A percentile compares a stretch with the other conserved stretches of the same genome.
These are phyloP conservation scores for Calonectria hawksworthii DNA, from an alignment of 2,329 filamentous ascomycete species.

Conservation along the genomic window DNA sequence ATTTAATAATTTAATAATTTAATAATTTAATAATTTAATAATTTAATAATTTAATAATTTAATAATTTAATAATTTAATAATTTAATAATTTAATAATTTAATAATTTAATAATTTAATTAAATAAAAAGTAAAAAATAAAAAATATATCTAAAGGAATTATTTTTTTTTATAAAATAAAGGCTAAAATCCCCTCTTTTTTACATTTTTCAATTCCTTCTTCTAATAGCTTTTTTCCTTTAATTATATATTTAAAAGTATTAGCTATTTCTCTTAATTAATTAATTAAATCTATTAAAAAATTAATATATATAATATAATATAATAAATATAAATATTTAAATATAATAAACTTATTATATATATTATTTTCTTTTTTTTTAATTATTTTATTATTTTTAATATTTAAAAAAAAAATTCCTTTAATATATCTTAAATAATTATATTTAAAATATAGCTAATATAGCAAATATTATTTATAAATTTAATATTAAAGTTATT, in stretches of 20 bases:
- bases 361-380: too few relatives aligned
- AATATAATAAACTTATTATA: too few relatives aligned
- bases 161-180: background rate
- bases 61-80: too few relatives aligned
- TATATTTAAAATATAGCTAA: background rate
- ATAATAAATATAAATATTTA: background rate
- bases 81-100: background rate
- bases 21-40: too few relatives aligned
- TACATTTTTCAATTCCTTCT: background rate
- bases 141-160: background rate
- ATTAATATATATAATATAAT: background rate
- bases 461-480: background rate
- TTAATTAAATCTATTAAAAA: too few relatives aligned
- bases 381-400: too few relatives aligned
- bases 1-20: background rate
- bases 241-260: background rate
- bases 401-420: too few relatives aligned
- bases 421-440: background rate
- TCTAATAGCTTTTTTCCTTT: background rate
- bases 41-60: too few relatives aligned
- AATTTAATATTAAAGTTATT: background rate
- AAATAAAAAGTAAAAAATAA: background rate
- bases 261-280: background rate
- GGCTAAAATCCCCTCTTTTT: background rate
- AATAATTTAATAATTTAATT: background rate